A percentile compares a stretch with the other conserved stretches of the same genome.
Conservation (phyloP, 495 filamentous ascomycete genomes). For the Rhypophila decipiens region DNA sequence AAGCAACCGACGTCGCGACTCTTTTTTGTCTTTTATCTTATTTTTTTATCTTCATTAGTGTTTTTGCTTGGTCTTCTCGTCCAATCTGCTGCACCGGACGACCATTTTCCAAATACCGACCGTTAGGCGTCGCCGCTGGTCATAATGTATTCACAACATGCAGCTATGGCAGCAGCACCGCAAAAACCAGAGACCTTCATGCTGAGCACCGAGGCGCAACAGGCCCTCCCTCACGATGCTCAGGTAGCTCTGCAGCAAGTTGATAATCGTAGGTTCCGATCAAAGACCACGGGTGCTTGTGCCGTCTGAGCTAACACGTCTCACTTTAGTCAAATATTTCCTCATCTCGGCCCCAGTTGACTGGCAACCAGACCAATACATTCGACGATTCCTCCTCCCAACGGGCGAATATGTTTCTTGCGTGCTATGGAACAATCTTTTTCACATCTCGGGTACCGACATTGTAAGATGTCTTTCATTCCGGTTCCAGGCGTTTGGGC, state of each 20-base stretch:
- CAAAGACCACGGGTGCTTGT: background rate
- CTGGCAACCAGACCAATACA: slow-evolving; percentile 95
- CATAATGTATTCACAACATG: slow-evolving; percentile 48
- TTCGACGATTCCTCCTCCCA: slow-evolving; percentile 87
- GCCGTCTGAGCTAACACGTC: slow-evolving; percentile 7
- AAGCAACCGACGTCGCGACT: slow-evolving; percentile 10
- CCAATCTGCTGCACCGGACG: background rate
- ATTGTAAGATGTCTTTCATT: slow-evolving; percentile 98
- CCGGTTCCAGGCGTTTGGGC: slow-evolving; percentile 95
- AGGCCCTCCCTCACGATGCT: slow-evolving; percentile 90
- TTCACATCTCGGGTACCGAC: slow-evolving; percentile 97
- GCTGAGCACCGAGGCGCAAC: slow-evolving; percentile 92
- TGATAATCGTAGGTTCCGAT: slow-evolving; percentile 73
- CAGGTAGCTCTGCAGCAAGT: slow-evolving; percentile 97
- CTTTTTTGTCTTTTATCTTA: slow-evolving; percentile 7
- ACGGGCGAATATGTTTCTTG: slow-evolving; percentile 99
- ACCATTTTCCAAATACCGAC: slow-evolving; percentile 8
- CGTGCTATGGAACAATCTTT: slow-evolving; percentile 96
- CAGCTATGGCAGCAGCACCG: slow-evolving; percentile 39
- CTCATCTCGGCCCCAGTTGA: slow-evolving; percentile 97
- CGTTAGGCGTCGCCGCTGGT: slow-evolving; percentile 10
- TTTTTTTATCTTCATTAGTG: background rate
- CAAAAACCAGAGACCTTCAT: slow-evolving; percentile 99
- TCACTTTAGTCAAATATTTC: slow-evolving; percentile 87
- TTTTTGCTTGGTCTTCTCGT: background rate